Base-by-base conservation (phyloP, 768 basidiomycete genomes). In the Pholiota molesta region DNA sequence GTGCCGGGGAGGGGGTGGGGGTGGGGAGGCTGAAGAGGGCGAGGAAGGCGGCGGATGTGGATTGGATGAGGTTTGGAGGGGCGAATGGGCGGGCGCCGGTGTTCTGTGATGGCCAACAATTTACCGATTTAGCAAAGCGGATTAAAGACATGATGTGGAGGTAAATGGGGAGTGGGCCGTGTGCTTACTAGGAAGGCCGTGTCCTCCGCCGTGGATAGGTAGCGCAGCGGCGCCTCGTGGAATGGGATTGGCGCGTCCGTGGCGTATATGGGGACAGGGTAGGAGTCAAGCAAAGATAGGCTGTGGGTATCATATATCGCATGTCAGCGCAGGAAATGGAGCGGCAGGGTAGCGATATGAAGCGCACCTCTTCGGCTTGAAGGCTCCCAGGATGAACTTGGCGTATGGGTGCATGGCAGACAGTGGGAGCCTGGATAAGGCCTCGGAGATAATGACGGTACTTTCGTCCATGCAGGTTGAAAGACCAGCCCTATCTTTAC, bases 61-160 rank as follows among this genome's bases (percentile, higher is more conserved):
- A 79, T 62, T 81, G 82, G 49, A 87, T 68, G 35, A 89, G 75
- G 64, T 88, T 88, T 16, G 87, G 87, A 3, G 86, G 82, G 2
- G 77, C 67, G 57, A 86, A 86, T 1, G 69, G 70, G 54, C 78
- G 65, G 0, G 77, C 73, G 19, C 72, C 66, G 3, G 69, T 62
- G 60, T 72, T 70, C 81, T 84, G 33, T 10, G 44, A 10, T 21
- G 19, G 28, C 10, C 4, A 21, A 10, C 4, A 6, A 45, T 45
- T 2, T 45, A 45, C 8, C 5, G n/a, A 16, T 16, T 45, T 19
- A 21, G 19, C 19, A 10, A 19, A 19, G 0, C 19, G 19, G 44
- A 13, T 14, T 42, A 1, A 42, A 17, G 5, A 11, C 5, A 16
- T 42, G 42, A 19, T 7, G 42, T 19, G 35, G 10, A 37, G 14